Base-by-base conservation (phyloP, 345 rosid genomes). In the Cochlearia excelsa region DNA sequence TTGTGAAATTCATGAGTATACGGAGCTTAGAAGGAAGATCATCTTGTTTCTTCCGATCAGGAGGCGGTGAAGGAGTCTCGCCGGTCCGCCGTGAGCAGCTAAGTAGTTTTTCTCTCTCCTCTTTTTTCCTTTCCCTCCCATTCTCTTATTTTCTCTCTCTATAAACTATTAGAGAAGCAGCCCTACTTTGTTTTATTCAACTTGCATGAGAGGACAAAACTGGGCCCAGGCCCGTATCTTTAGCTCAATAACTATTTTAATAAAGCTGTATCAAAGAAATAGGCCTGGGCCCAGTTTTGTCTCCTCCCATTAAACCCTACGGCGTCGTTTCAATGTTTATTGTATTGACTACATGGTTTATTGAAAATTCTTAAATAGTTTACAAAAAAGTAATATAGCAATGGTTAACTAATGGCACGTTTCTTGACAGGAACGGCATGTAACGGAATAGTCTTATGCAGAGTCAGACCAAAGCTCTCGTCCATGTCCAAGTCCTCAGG, bases 21-120 rank as follows among this genome's bases (percentile, higher is more conserved):
- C 98, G 96, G 57, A 91, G 95, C 69, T 86, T 88, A 10, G 84
- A 70, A 47, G 98, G 95, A 61, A 92, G 54, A 64, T 77, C 82
- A 64, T 86, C 94, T 50, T 77, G 72, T 60, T 82, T 73, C 27
- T 86, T 77, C 57, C 74, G 79, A 51, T 86, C 74, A 48, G 95
- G 99, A 1, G 97, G 91, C 28, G 95, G 95, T 40, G 98, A 16
- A 3, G 99, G 8, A 89, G 88, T 7, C 82, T 67, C 42, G 68
- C 59, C 61, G 74, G 64, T 11, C 86, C 86, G 45, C 97, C 95
- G 63, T 92, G 97, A 11, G 91, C 93, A 11, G 91, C 91, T 57
- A 55, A 45, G 74, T 80, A 88, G 70, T 92, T 92, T 73, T 82
- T 92, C 73, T 86, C 95, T 78, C 98, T 77, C 54, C 98, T 77